phyloP scores from a whole-genome alignment of 2,329 filamentous ascomycete genomes.

The Neodidymelliopsis sp. region DNA sequence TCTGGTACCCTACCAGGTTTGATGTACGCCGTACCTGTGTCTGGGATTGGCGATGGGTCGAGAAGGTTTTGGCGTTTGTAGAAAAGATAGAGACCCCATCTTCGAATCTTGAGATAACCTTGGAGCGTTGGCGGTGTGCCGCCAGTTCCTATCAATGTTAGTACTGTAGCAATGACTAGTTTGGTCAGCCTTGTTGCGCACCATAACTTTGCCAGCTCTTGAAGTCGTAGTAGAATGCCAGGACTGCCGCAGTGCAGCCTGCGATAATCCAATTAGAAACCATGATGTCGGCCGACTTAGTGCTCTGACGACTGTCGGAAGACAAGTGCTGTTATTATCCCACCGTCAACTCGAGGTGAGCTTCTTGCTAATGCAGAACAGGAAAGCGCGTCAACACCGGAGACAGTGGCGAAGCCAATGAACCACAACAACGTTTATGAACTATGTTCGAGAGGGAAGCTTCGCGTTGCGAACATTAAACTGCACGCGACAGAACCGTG shows the following conservation, averaged over 20 bases:
- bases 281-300: background rate
- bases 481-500: background rate
- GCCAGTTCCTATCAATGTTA: constrained; percentile 36
- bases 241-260: constrained; percentile 18
- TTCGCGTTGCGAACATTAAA: background rate
- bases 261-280: constrained; percentile 13
- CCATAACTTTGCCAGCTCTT: constrained; percentile 34
- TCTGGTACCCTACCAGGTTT: constrained; percentile 27
- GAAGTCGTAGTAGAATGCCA: constrained; percentile 34
- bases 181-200: constrained; percentile 3
- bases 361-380: background rate
- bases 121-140: constrained; percentile 41
- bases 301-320: no score
- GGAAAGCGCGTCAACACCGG: background rate
- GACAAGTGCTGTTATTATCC: background rate
- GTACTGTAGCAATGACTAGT: background rate
- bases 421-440: background rate
- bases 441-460: background rate
- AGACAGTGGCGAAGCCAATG: background rate
- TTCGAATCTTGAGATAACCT: constrained; percentile 40
- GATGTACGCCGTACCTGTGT: constrained; percentile 35
- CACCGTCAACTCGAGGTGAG: background rate
- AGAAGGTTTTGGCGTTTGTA: constrained; percentile 36
- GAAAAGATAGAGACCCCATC: constrained; percentile 40
- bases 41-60: constrained; percentile 33